phyloP scores from a whole-genome alignment of 78 protist species.

The Corallochytrium limacisporum region DNA sequence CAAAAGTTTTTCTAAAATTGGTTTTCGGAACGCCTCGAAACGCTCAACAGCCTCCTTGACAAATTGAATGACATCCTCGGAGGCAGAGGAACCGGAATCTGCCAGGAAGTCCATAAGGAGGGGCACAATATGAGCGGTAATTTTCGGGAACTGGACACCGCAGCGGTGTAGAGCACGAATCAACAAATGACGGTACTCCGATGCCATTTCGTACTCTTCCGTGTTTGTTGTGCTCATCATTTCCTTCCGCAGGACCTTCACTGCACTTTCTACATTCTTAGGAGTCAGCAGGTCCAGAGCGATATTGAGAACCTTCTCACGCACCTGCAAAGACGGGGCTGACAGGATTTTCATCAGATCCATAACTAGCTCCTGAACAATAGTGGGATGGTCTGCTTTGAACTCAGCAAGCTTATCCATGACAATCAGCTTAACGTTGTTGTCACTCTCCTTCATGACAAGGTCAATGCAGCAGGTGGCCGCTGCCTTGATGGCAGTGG shows the following conservation, averaged over 20 bases:
- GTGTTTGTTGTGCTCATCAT: slow-evolving; percentile 13
- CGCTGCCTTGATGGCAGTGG: slow-evolving; percentile 74
- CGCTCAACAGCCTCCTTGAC: slow-evolving; percentile 66
- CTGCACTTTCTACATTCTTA: slow-evolving; percentile 58
- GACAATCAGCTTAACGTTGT: slow-evolving; percentile 84
- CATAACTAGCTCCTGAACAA: slow-evolving; percentile 70
- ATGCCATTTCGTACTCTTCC: slow-evolving; percentile 1
- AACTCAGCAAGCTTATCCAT: slow-evolving; percentile 59
- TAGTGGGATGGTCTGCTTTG: slow-evolving; percentile 32
- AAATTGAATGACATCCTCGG: slow-evolving; percentile 54
- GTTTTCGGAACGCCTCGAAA: slow-evolving; percentile 32
- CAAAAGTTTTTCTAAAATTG: slow-evolving; percentile 34
- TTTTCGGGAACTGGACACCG: slow-evolving; percentile 74
- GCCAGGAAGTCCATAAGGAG: slow-evolving; percentile 71
- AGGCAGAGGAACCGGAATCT: slow-evolving; percentile 34
- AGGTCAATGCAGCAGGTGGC: slow-evolving; percentile 62
- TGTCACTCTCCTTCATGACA: slow-evolving; percentile 48
- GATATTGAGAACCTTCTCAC: slow-evolving; percentile 57
- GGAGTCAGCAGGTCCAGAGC: slow-evolving; percentile 57
- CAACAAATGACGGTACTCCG: slow-evolving; percentile 64
- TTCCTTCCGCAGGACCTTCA: slow-evolving; percentile 76
- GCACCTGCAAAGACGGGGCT: slow-evolving; percentile 73
- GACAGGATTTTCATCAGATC: slow-evolving; percentile 74
- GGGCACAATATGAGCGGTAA: slow-evolving; percentile 69
- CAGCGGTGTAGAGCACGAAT: slow-evolving; percentile 69